Base-by-base conservation (phyloP, 768 basidiomycete species). In the Mycena amicta region DNA sequence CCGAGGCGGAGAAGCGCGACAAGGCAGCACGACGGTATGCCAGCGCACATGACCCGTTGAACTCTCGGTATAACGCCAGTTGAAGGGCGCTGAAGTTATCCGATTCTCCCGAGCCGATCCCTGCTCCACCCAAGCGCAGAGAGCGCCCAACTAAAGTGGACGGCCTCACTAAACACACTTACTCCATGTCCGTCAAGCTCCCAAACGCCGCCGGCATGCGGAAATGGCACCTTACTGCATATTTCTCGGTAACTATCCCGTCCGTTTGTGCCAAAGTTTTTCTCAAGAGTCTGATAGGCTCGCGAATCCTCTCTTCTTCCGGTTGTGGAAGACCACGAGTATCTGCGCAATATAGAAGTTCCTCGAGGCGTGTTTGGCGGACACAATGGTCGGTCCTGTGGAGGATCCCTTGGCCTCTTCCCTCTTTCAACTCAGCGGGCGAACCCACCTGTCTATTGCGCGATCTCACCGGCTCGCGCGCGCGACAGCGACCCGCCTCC, bases 191-290 rank as follows among this genome's bases (percentile, higher is more conserved):
- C 18, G 83, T 86, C 27, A 74, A 81, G 59, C 67, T 79, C 51
- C 80, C 78, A 23, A 79, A 76, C 45, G 70, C 75, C 15, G 71
- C 68, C 39, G 69, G 73, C 22, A 73, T 78, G 2, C 75, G 75
- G 37, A 84, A 85, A 74, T 86, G 85, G 85, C 85, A 86, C 68
- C 75, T 87, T 28, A 83, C 83, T 23, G 82, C 84, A 27, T 86
- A 86, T 67, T 83, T 82, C 65, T 74, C 76, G 68, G 83, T 85
- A 58, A 64, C 40, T 28, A 49, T 50, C 56, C 26, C 27, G 41
- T 45, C 20, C 52, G 18, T 4, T 13, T 20, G 25, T 52, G 52
- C 13, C 52, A 29, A 13, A 15, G 13, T 28, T 15, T 22, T 50
- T 29, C 46, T 52, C 49, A 54, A 37, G n/a, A 30, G 1, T 41